phyloP scores from a whole-genome alignment of 768 basidiomycete genomes.

The Lentinus brumalis region DNA sequence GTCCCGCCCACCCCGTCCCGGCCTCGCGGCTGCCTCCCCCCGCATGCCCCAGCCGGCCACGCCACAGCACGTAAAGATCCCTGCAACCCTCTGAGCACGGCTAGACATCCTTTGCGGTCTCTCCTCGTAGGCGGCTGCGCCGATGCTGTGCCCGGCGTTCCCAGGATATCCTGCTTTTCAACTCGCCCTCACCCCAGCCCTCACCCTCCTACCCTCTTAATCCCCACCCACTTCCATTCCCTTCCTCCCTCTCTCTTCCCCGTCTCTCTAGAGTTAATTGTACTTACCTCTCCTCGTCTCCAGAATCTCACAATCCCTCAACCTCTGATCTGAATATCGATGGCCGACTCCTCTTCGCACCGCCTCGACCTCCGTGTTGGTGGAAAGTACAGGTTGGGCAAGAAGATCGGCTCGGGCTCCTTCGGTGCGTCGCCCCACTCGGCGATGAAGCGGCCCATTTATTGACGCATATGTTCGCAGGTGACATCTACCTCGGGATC shows the following conservation, averaged over 20 bases:
- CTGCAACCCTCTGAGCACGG: constrained; percentile 1
- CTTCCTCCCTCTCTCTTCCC: constrained; percentile 16
- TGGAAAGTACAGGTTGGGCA: constrained; percentile 96
- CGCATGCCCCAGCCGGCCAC: constrained; percentile 6
- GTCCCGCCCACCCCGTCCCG: constrained; percentile 10
- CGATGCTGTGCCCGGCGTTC: constrained; percentile 21
- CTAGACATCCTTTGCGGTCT: not conserved
- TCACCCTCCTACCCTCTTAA: constrained; percentile 1
- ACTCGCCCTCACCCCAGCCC: constrained; percentile 2
- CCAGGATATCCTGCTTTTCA: constrained; percentile 17
- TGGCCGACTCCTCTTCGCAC: constrained; percentile 73
- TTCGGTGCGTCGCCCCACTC: constrained; percentile 68
- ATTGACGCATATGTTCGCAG: constrained; percentile 41
- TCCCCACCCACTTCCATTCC: constrained; percentile 11
- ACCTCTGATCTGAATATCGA: constrained; percentile 33
- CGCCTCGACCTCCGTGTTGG: constrained; percentile 88
- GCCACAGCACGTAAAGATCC: constrained; percentile 21
- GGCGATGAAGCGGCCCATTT: not conserved
- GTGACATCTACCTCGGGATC: constrained; percentile 98
- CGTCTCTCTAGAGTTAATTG: not conserved
- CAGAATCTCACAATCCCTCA: not conserved
- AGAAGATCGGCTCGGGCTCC: constrained; percentile 99
- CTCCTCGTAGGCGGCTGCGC: constrained; percentile 17
- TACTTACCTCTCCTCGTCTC: not conserved
- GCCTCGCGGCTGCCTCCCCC: constrained; percentile 23